Evolutionary conservation across 306 rosid species (phyloP), one percentile per base, ranked within the genome.

Genomic region (Astragalus membranaceus): DNA sequence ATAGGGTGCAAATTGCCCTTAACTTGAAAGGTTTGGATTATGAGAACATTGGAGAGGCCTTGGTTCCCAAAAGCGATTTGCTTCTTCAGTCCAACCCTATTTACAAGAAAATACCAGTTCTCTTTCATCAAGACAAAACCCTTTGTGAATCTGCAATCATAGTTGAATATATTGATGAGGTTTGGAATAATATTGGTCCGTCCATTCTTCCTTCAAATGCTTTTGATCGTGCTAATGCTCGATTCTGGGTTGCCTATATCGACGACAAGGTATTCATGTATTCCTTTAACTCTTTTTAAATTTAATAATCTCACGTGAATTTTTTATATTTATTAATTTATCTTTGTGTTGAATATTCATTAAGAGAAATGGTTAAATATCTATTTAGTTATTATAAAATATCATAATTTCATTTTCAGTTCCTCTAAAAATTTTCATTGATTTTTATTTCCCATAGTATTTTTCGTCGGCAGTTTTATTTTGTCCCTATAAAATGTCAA

Each of bases 41-140:
- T 20, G 83, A 82, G n/a, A 37, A 41, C 57, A 8, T 75, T 26
- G 79, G 82, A 39, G 83, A 88, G 79, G 13, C 23, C 11, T 8
- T 84, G 10, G 35, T 30, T 13, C 5, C 83, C 63, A 88, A 88
- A 72, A 82, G 86, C 39, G 78, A 70, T 29, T 78, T 86, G 46
- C 86, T 88, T 61, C 87, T 86, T 64, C 74, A 80, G 53, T 84
- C 87, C 20, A 88, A 88, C 69, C 91, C 89, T 0, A 80, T 88
- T 2, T 64, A 80, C 74, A 82, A 82, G 83, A 88, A 88, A 78
- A 67, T 86, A 74, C 91, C 87, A 1, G 88, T 88, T 80, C 75
- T 88, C 0, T 3, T 88, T 56, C 88, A 88, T 29, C 55, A 9
- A 0, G 88, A 61, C 26, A 83, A 69, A 63, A 50, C 82, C 62